Evolutionary conservation across 1,284 basidiomycete species (phyloP), one percentile per base, ranked within the genome.

Genomic region (Golubevia sp.): DNA sequence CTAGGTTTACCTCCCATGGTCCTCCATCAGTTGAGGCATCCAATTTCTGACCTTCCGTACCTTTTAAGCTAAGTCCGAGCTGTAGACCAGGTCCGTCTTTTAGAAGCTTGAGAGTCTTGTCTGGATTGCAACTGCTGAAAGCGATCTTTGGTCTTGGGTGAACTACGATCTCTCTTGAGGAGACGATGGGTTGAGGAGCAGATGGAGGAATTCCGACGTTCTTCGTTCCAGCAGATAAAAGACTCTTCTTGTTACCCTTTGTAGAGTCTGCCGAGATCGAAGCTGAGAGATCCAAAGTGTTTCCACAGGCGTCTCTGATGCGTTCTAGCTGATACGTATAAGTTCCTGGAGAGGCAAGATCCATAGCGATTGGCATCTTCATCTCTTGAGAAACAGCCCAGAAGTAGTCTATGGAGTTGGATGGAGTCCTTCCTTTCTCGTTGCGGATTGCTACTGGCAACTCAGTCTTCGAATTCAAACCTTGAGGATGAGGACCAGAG

Each of bases 121-220:
- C 90, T 27, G 89, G 89, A 30, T 88, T 88, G 80, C 93, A 94
- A 38, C 88, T 85, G 52, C 87, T 87, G 86, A 97, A 95, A 0
- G 89, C 88, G 49, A 92, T 87, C 0, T 87, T 86, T 0, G 93
- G 91, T 23, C 90, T 89, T n/a, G 89, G 87, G 55, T 97, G 87
- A 34, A 97, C 90, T 6, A 88, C 86, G 60, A 93, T 88, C 0
- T 89, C 88, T 24, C 91, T 87, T 18, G 86, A 87, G 0, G 76
- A 68, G 0, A 70, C 63, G 25, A 64, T 60, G 7, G 70, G 74
- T 18, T 73, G 59, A 0, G 82, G 82, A 4, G 38, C 38, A 60
- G 82, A 77, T 13, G 87, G 30, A 5, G 30, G 30, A 34, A 34
- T 11, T 5, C 30, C 30, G 30, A 3, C 30, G 4, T 34, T 34